Base-by-base conservation (phyloP, 2,329 filamentous ascomycete genomes). In the Huntiella decipiens region DNA sequence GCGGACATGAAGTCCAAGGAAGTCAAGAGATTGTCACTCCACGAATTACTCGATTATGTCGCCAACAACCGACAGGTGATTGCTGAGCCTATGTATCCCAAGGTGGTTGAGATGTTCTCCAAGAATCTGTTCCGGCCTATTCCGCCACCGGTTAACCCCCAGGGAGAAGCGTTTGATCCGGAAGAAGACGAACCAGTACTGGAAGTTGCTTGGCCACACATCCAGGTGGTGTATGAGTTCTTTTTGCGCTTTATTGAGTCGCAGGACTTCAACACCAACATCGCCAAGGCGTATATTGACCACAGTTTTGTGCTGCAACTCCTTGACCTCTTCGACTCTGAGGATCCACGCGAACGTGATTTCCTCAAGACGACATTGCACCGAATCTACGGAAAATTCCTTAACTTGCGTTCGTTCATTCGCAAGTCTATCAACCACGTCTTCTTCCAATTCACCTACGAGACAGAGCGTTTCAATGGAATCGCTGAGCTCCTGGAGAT, bases 1-100 rank as follows among this genome's bases (percentile, higher is more conserved):
- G 87, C 81, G 54, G 91, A 98, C 60, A 96, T 98, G 87, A 98
- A 98, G 63, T 94, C 88, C 41, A 98, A 98, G 67, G 91, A 98
- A 65, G 96, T 98, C 71, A 98, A 98, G 70, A 77, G 91, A 57
- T 68, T 98, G 54, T 91, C 91, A 37, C 71, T 98, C 38, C 91
- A 98, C 60, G 91, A 98, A 61, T 70, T 98, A 51, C 73, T 98
- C 52, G 91, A 98, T 62, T 98, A 98, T 59, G 91, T 98, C 48
- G 88, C 91, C 56, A 96, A 96, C 64, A 98, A 98, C 61, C 77
- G 91, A 55, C 88, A 94, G 57, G 91, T 98, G 58, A 98, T 98
- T 57, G 95, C 87, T 2, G 91, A 98, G 61, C 85, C 87, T 47
- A 98, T 98, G 91, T 98, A 98, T 57, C 91, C 91, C 33, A 80